phyloP scores from a whole-genome alignment of 2,329 filamentous ascomycete genomes.

The Sporothrix pseudoabietina region DNA sequence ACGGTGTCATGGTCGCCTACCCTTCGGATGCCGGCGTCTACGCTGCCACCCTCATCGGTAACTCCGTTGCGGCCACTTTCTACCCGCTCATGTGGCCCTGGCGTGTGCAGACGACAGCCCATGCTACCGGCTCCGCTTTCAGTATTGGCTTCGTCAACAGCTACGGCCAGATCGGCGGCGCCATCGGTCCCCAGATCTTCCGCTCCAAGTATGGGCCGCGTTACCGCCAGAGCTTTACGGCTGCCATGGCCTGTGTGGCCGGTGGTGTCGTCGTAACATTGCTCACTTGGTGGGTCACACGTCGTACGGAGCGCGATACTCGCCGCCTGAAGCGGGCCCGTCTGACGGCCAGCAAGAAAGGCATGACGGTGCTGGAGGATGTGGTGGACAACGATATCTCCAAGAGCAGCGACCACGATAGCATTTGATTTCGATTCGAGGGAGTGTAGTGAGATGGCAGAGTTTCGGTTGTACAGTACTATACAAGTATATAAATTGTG shows the following conservation, averaged over 20 bases:
- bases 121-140: slow-evolving; percentile 32
- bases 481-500: too few species aligned
- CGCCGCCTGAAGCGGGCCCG: slow-evolving; percentile 29
- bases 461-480: too few species aligned
- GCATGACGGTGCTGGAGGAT: slow-evolving; percentile 31
- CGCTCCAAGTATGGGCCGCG: slow-evolving; percentile 30
- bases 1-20: slow-evolving; percentile 31
- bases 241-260: slow-evolving; percentile 30
- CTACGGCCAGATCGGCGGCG: slow-evolving; percentile 35
- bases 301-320: slow-evolving; percentile 30
- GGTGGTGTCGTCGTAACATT: slow-evolving; percentile 25
- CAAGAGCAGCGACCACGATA: slow-evolving; percentile 26
- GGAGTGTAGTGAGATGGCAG: too few species aligned
- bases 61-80: slow-evolving; percentile 45
- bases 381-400: slow-evolving; percentile 31
- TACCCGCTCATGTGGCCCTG: slow-evolving; percentile 38
- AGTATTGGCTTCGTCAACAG: slow-evolving; percentile 34
- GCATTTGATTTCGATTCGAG: background rate
- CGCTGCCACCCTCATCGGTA: slow-evolving; percentile 50
- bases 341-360: slow-evolving; percentile 27
- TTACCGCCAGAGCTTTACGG: slow-evolving; percentile 30
- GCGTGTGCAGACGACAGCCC: slow-evolving; percentile 30
- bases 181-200: slow-evolving; percentile 33
- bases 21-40: slow-evolving; percentile 39
- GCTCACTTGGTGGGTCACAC: slow-evolving; percentile 32